These are phyloP conservation scores for Heterobasidion annosum DNA, from an alignment of 1,284 basidiomycete species.

Conservation along the genomic window DNA sequence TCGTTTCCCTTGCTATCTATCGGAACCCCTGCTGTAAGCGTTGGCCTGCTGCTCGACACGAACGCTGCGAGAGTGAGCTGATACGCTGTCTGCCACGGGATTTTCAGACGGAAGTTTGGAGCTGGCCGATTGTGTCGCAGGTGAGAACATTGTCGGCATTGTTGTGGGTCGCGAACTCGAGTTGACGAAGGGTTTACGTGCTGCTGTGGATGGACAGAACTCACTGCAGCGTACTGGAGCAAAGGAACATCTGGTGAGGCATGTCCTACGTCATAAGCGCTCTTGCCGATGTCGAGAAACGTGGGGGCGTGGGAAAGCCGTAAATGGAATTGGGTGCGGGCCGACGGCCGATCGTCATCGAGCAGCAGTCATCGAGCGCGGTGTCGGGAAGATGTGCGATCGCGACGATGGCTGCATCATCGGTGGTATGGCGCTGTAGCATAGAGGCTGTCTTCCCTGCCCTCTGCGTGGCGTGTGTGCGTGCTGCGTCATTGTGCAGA, in stretches of 20 bases:
- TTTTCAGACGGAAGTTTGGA: too few relatives aligned
- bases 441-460: too few relatives aligned
- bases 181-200: too few relatives aligned
- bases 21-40: background rate
- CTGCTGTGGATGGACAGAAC: background rate
- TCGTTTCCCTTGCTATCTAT: background rate
- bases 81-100: too few relatives aligned
- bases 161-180: too few relatives aligned
- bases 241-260: background rate
- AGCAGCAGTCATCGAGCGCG: background rate
- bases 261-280: constrained; percentile 20
- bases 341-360: background rate
- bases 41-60: too few relatives aligned
- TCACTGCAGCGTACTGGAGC: background rate
- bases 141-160: too few relatives aligned
- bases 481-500: background rate
- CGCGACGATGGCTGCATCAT: background rate
- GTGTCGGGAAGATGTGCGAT: background rate
- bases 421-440: too few relatives aligned
- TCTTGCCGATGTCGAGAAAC: constrained; percentile 41
- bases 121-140: too few relatives aligned
- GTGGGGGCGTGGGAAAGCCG: constrained; percentile 41
- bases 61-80: too few relatives aligned
- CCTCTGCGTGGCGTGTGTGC: background rate
- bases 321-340: background rate